Base-by-base conservation (phyloP, 148 eudicot species). In the Chenopodium album region DNA sequence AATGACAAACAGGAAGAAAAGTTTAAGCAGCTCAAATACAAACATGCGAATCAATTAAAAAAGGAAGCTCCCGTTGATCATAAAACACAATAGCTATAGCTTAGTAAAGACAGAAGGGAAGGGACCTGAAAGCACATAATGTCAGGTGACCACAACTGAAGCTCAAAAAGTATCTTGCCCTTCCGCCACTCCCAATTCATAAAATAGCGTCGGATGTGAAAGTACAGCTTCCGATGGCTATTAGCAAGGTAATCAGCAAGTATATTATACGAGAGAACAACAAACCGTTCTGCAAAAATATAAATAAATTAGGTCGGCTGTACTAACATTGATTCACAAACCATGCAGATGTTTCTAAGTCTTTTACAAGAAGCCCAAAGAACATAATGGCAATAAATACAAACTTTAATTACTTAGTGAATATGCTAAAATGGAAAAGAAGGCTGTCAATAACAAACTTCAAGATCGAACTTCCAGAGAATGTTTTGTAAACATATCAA, bases 181-280 rank as follows among this genome's bases (percentile, higher is more conserved):
- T 87, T 94, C 77, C 99, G 95, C 93, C 95, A 89, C 70, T 87
- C 85, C 99, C 99, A 96, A 50, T 88, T 90, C 93, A 96, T 78
- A 52, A 96, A 83, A 44, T 85, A 82, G n/a, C 64, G 89, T 47
- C 92, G 98, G 80, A 96, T 89, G 78, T 96, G 99, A 85, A 71
- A 90, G 82, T 96, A 96, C 88, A 96, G 95, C 80, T 88, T 75
- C 37, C 87, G 88, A 80, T 96, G 98, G 72, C 85, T 84, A 63
- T 69, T 88, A 64, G 98, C 99, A 81, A 96, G 90, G 85, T 94
- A 94, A 78, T 96, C 98, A 48, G 99, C 99, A 31, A 96, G 95
- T 87, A 96, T 88, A 84, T 96, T 96, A 85, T 96, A 96, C 17
- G 98, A 94, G 71, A 94, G 89, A 79, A 96, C 83, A 76, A 82